A percentile compares a stretch with the other conserved stretches of the same genome.
phyloP scores from a whole-genome alignment of 2,329 filamentous ascomycete genomes.

The Eutypella sp. region DNA sequence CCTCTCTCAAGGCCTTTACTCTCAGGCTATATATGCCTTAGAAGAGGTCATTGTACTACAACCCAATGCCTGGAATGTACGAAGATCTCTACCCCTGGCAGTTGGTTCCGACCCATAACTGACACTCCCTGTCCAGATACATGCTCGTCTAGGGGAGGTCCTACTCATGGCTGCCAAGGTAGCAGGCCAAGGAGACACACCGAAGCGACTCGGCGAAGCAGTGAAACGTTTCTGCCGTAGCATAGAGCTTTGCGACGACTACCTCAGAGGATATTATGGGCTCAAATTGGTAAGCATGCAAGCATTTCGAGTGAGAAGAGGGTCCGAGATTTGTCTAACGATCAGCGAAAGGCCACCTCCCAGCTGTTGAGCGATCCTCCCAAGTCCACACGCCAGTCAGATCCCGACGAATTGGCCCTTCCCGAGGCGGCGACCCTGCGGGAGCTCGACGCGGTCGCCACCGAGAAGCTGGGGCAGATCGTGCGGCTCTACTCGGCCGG shows the following conservation, averaged over 20 bases:
- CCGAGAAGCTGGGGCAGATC: constrained; percentile 71
- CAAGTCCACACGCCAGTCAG: constrained; percentile 41
- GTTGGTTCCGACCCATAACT: constrained; percentile 16
- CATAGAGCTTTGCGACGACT: constrained; percentile 89
- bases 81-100: constrained; percentile 27
- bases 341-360: constrained; percentile 40
- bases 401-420: constrained; percentile 45
- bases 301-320: neutral
- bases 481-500: constrained; percentile 57
- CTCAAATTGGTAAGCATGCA: constrained; percentile 63
- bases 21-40: constrained; percentile 80
- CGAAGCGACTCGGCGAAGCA: constrained; percentile 62
- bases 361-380: constrained; percentile 41
- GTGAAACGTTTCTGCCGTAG: constrained; percentile 84
- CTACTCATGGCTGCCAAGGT: constrained; percentile 63
- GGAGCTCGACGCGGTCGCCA: constrained; percentile 67
- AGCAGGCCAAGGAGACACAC: constrained; percentile 33
- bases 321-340: constrained; percentile 16
- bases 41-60: constrained; percentile 85
- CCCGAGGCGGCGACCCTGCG: constrained; percentile 57
- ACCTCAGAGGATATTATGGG: constrained; percentile 88
- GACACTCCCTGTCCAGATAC: constrained; percentile 54
- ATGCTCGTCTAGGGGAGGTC: constrained; percentile 81
- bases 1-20: constrained; percentile 68
- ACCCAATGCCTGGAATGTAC: constrained; percentile 93